A percentile compares a stretch with the other conserved stretches of the same genome.
These are phyloP conservation scores for Moringa oleifera DNA, from an alignment of 345 rosid species.

Conservation along the genomic window DNA sequence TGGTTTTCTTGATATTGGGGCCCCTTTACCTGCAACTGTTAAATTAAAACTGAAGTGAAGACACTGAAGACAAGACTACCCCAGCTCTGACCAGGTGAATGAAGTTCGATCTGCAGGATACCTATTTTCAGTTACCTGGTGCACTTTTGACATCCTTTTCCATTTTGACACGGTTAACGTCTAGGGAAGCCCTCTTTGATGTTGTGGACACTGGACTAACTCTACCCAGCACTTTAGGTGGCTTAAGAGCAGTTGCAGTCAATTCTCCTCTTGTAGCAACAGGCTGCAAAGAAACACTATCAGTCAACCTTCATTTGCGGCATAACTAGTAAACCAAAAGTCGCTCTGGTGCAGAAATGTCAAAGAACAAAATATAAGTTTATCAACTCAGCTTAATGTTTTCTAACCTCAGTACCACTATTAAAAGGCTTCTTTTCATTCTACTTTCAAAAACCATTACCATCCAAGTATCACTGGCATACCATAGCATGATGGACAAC, in stretches of 20 bases:
- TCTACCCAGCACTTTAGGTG: slow-evolving; percentile 35
- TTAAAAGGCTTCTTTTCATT: not conserved
- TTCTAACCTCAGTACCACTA: slow-evolving; percentile 3
- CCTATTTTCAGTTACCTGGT: slow-evolving; percentile 24
- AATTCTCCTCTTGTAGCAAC: slow-evolving; percentile 29
- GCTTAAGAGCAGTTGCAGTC: slow-evolving; percentile 41
- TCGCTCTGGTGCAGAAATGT: not conserved
- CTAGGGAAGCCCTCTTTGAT: slow-evolving; percentile 47
- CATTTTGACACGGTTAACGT: slow-evolving; percentile 41
- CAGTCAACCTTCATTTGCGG: no score
- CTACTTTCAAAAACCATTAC: not conserved
- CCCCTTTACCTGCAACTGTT: slow-evolving; percentile 44
- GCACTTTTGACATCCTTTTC: slow-evolving; percentile 43
- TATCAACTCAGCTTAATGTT: slow-evolving; percentile 4
- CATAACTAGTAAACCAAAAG: not conserved
- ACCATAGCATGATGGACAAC: slow-evolving; percentile 9
- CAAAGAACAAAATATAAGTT: not conserved
- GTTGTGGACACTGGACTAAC: slow-evolving; percentile 30
- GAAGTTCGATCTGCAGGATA: not conserved
- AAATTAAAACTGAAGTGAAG: slow-evolving; percentile 9
- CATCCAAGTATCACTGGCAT: slow-evolving; percentile 6
- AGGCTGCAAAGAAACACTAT: slow-evolving; percentile 25
- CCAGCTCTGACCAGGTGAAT: not conserved
- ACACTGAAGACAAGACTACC: slow-evolving; percentile 12
- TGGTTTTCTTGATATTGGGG: slow-evolving; percentile 27